These are phyloP conservation scores for Monosporascus sp. DNA, from an alignment of 2,329 filamentous ascomycete species.

Conservation along the genomic window DNA sequence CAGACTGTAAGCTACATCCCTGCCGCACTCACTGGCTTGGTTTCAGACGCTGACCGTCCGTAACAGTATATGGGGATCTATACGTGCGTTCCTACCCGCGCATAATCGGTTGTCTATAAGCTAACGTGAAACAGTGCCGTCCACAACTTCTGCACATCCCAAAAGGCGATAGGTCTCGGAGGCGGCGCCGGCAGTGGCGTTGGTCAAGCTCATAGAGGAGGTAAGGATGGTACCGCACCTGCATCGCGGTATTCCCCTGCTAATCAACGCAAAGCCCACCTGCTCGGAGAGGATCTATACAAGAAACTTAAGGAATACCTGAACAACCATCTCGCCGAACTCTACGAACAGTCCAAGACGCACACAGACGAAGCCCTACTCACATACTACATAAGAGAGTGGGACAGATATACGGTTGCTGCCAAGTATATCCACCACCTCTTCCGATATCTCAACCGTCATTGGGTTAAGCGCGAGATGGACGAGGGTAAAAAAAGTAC, in stretches of 20 bases:
- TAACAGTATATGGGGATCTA: constrained; percentile 89
- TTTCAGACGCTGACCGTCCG: constrained; percentile 5
- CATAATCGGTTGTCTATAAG: constrained; percentile 1
- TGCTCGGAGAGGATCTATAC: constrained; percentile 94
- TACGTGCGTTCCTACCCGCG: constrained; percentile 53
- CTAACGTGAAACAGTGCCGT: constrained; percentile 62
- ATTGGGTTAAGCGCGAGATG: constrained; percentile 99
- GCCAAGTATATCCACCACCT: constrained; percentile 97
- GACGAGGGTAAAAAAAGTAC: constrained; percentile 98
- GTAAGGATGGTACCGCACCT: constrained; percentile 35
- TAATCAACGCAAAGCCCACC: constrained; percentile 60
- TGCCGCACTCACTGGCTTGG: not conserved
- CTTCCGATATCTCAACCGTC: constrained; percentile 91
- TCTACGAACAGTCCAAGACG: constrained; percentile 67
- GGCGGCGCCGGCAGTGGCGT: constrained; percentile 34
- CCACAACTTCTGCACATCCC: constrained; percentile 98
- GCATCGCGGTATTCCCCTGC: constrained; percentile 6
- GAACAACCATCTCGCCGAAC: constrained; percentile 65
- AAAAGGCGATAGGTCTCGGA: constrained; percentile 73
- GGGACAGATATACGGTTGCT: constrained; percentile 90
- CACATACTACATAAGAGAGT: constrained; percentile 92
- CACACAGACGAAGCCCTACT: constrained; percentile 89
- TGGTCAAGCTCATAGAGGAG: constrained; percentile 62
- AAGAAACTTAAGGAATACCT: constrained; percentile 86
- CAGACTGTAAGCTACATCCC: constrained; percentile 56